Conservation (phyloP, 2,329 filamentous ascomycete species). For the Beauveria bassiana region DNA sequence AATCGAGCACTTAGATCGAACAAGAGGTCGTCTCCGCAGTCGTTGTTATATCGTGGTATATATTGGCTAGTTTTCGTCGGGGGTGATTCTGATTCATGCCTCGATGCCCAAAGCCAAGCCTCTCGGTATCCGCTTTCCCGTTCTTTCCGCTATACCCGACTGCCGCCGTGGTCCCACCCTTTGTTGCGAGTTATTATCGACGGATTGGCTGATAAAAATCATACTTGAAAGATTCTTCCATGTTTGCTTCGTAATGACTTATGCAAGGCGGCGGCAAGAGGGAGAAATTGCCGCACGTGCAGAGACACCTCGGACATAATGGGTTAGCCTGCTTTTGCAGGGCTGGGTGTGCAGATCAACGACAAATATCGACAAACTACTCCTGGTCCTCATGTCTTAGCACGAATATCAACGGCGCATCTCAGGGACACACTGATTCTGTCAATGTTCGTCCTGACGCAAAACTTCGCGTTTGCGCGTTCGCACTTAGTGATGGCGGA, state of each 20-base stretch:
- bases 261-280: not conserved
- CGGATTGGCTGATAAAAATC: not conserved
- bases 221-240: not conserved
- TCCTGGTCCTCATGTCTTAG: not conserved
- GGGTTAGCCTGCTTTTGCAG: not conserved
- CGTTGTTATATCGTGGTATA: not conserved
- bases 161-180: not conserved
- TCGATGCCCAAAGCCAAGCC: not conserved
- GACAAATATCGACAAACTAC: not conserved
- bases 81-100: not conserved
- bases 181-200: not conserved
- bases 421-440: too few species aligned
- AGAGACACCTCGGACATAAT: not conserved
- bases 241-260: not conserved
- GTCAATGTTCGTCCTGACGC: too few species aligned
- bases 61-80: not conserved
- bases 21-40: not conserved
- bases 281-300: not conserved
- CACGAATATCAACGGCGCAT: too few species aligned
- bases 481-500: not conserved
- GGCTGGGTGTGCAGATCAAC: not conserved
- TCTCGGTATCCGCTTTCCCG: not conserved
- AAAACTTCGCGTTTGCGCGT: not conserved
- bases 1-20: too few species aligned
- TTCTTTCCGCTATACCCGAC: constrained; percentile 1